Percentiles rank a stretch among this genome's conserved stretches.
phyloP scores from a whole-genome alignment of 805 yeast species.

The Candida parachauliodes region DNA sequence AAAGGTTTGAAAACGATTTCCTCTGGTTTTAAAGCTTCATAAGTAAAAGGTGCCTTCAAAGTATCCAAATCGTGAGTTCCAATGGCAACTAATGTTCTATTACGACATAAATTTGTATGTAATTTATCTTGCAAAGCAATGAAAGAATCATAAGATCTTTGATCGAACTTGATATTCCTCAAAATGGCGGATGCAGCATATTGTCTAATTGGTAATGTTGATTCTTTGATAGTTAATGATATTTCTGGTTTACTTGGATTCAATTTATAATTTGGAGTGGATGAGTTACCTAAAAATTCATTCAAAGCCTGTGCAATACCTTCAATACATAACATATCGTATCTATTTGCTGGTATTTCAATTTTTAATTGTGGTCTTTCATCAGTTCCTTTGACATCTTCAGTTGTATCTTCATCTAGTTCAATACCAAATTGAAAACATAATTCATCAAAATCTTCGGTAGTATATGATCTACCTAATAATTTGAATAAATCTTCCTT shows the following conservation, averaged over 20 bases:
- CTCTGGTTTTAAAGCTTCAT: constrained; percentile 77
- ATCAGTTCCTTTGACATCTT: constrained; percentile 54
- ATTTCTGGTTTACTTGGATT: constrained; percentile 57
- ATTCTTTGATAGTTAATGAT: constrained; percentile 68
- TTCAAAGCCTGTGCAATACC: constrained; percentile 95
- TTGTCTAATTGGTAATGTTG: constrained; percentile 77
- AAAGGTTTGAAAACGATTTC: constrained; percentile 73
- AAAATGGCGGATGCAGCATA: constrained; percentile 94
- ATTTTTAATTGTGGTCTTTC: constrained; percentile 96
- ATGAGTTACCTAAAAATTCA: constrained; percentile 72
- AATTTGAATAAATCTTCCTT: constrained; percentile 86
- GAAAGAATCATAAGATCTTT: constrained; percentile 87
- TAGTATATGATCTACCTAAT: constrained; percentile 58
- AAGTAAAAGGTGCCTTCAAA: constrained; percentile 77
- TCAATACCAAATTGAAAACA: constrained; percentile 98
- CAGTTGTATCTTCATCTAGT: constrained; percentile 95
- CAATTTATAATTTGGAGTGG: constrained; percentile 65
- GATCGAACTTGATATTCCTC: constrained; percentile 76
- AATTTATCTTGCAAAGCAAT: constrained; percentile 94
- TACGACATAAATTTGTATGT: constrained; percentile 93
- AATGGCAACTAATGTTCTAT: constrained; percentile 95
- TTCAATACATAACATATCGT: constrained; percentile 96
- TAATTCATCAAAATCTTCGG: constrained; percentile 92
- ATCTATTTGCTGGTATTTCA: constrained; percentile 97
- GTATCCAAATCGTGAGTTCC: constrained; percentile 96